Evolutionary conservation across 2,329 filamentous ascomycete species (phyloP), one percentile per base, ranked within the genome.

Genomic region (Cordyceps fumosorosea): DNA sequence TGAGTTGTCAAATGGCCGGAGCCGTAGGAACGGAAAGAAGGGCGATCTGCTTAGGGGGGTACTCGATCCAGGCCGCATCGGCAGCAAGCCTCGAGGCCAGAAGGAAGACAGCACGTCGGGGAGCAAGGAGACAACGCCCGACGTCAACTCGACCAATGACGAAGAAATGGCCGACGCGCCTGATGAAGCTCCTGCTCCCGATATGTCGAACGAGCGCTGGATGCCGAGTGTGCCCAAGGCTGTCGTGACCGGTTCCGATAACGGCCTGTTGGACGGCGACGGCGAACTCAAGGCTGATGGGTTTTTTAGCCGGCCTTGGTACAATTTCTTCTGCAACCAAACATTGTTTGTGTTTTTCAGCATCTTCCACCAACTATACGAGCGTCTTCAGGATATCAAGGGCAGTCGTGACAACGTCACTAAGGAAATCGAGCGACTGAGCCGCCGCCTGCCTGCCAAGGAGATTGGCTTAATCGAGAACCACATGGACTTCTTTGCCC

Each of bases 321-420:
- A 91, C 78, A 93, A 93, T 72, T 86, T 98, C 72, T 99, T 96
- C 78, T 89, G 88, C 73, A 98, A 97, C 73, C 85, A 91, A 69
- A 91, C 89, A 3, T 88, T 99, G 64, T 96, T 92, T 72, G 93
- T 95, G 75, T 98, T 99, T 81, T 89, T 99, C 78, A 90, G 89
- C 67, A 88, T 96, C 64, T 95, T 99, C 73, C 87, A 96, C 71
- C 89, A 89, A n/a, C 80, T 99, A 5, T 98, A 96, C 76, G 85
- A 87, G 69, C 87, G 95, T 47, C 81, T 99, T 16, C 81, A 89
- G 65, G 89, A 89, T 64, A 86, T 98, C 74, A 98, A 98, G 78
- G 81, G 88, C 63, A 88, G 88, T 70, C 89, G 90, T 68, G 81
- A 84, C 3, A 84, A 87, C 51, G 93, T 96, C 11, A 81, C 84